Evolutionary conservation across 768 basidiomycete genomes (phyloP), one percentile per base, ranked within the genome.

Genomic region (Vishniacozyma victoriae): DNA sequence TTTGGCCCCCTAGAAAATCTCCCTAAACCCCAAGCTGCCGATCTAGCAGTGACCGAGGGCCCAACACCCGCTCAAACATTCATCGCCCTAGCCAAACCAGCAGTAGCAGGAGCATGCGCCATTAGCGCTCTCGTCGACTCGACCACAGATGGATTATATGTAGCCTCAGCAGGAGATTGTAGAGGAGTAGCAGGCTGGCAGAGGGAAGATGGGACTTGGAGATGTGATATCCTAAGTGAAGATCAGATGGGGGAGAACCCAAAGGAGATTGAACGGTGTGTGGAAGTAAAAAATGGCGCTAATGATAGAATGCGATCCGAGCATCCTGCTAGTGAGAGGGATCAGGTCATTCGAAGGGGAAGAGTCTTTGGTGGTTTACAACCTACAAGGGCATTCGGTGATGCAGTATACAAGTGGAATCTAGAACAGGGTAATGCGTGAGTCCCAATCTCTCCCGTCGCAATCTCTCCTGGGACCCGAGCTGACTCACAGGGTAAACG

Each of bases 221-320:
- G 83, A 38, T 85, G 91, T 24, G 89, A 95, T 68, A 87, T 87
- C n/a, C 77, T 99, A 53, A 88, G 81, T 23, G 90, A 96, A 71
- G 95, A 97, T 66, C 92, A 96, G 75, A 96, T 92, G 5, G 95
- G 90, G 31, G 81, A 88, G 57, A 96, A 90, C 67, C 82, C 80
- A 14, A 83, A 80, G 38, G 95, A 99, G 72, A 75, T 85, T 20
- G 79, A 79, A 69, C 80, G 91, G 92, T 91, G 59, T 42, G 76
- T 63, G 14, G 23, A 20, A 14, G 1, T n/a, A n/a, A n/a, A n/a
- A n/a, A n/a, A n/a, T n/a, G n/a, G n/a, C 24, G 15, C 41, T 45
- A 19, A 6, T 22, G n/a, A 14, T 26, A 69, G 70, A 47, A 57
- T 72, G 53, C 46, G 55, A 37, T 45, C 44, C 20, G 70, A 72